Evolutionary conservation across 169 alveolate species (phyloP), one percentile per base, ranked within the genome.

Genomic region (Plasmodium relictum): DNA sequence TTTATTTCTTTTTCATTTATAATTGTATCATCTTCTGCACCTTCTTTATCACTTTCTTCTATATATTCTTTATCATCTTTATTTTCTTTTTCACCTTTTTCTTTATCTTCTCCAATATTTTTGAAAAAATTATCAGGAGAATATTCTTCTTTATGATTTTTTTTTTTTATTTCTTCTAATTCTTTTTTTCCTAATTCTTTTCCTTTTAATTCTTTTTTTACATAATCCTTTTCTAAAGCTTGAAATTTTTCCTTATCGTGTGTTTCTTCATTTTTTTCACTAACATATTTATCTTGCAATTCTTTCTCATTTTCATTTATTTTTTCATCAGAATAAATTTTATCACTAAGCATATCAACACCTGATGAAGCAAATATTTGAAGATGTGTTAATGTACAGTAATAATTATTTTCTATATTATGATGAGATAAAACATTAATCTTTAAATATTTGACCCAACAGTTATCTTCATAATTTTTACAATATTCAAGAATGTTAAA

Each of bases 291-390:
- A 44, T 80, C 83, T 16, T 74, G 88, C 6, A 54, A 41, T 18
- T 80, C 74, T 1, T 68, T 80, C 52, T 80, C 83, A 50, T 50
- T 26, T 44, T 80, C 48, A 8, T 58, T 66, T 42, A 42, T 50
- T 44, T 65, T 80, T 18, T 80, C 90, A 52, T 80, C 90, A 0
- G 90, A 80, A 59, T 80, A 80, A 66, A 80, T 80, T 80, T 80
- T 80, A 66, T 80, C 90, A 54, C 90, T 80, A 42, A 80, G 71
- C 92, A 94, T 90, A 62, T 95, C 96, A 52, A 95, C 96, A 31
- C 96, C 97, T 45, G 97, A 94, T 22, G 94, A 92, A 0, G 96
- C 97, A 88, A 92, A 95, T 31, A 95, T 96, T 92, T 92, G 93
- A 86, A 95, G 88, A 41, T 92, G 93, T 4, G 97, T 95, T 3